Percentiles rank a stretch among this genome's conserved stretches.
These are phyloP conservation scores for Moesziomyces globuligerus DNA, from an alignment of 1,284 basidiomycete species.

Conservation along the genomic window DNA sequence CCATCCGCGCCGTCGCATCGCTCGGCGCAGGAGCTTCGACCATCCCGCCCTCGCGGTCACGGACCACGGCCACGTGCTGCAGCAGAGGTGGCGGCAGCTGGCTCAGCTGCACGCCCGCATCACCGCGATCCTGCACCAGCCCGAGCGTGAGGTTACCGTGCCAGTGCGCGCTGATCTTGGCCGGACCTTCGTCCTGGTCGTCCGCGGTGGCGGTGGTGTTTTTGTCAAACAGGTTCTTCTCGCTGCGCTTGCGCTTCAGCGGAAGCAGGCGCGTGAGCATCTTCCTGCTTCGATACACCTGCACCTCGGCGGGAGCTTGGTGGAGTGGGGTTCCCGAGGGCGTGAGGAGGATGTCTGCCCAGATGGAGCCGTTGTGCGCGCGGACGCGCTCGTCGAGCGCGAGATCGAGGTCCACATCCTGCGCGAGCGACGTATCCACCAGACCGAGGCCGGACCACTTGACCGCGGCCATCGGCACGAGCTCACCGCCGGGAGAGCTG, in stretches of 20 bases:
- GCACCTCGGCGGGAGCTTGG: conserved; percentile 71
- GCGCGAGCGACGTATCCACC: conserved; percentile 25
- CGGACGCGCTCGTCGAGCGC: conserved; percentile 29
- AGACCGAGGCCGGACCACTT: conserved; percentile 43
- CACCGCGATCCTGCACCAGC: conserved; percentile 74
- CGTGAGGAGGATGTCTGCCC: conserved; percentile 85
- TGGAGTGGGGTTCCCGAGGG: conserved; percentile 75
- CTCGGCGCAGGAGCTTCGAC: conserved; percentile 16
- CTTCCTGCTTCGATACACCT: conserved; percentile 81
- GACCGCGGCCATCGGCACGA: conserved; percentile 40
- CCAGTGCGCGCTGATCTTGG: conserved; percentile 79
- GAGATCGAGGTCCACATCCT: conserved; percentile 40
- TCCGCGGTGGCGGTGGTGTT: conserved; percentile 47
- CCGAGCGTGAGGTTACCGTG: conserved; percentile 88
- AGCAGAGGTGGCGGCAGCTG: conserved; percentile 75
- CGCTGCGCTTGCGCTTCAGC: conserved; percentile 78
- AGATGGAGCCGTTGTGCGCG: conserved; percentile 67
- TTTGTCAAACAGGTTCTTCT: conserved; percentile 79
- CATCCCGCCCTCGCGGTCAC: conserved; percentile 23
- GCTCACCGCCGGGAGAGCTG: neutral
- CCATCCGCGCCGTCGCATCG: conserved; percentile 3
- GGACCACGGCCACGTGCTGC: conserved; percentile 60
- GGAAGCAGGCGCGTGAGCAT: conserved; percentile 83
- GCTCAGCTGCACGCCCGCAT: conserved; percentile 72
- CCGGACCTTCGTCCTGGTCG: conserved; percentile 69